phyloP scores from a whole-genome alignment of 1,139 yeast species.

The Pichiaceae sp. region DNA sequence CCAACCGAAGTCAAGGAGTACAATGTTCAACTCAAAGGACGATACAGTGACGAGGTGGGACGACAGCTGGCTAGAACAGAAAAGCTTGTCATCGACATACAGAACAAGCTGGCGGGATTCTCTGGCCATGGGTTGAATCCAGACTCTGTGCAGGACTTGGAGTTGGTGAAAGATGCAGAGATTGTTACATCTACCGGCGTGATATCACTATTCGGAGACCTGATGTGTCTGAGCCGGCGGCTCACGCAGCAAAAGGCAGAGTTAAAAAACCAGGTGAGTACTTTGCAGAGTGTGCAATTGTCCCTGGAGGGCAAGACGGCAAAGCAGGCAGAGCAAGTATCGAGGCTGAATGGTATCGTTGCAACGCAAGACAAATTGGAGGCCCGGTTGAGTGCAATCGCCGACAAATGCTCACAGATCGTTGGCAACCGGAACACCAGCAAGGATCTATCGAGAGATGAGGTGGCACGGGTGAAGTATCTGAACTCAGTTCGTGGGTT shows the following conservation, averaged over 20 bases:
- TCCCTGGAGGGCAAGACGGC: constrained; percentile 5
- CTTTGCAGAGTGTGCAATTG: constrained; percentile 8
- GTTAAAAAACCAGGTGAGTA: constrained; percentile 17
- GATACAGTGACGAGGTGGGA: constrained; percentile 3
- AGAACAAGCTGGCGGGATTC: constrained; percentile 6
- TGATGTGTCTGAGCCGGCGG: constrained; percentile 12
- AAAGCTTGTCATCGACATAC: constrained; percentile 7
- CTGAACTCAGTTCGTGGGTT: constrained; percentile 13
- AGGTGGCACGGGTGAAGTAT: constrained; percentile 15
- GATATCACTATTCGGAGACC: constrained; percentile 11
- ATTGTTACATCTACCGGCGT: constrained; percentile 11
- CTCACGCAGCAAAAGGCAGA: constrained; percentile 15
- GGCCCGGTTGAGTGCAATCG: constrained; percentile 8
- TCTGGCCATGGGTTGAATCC: constrained; percentile 8
- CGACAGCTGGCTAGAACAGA: constrained; percentile 7
- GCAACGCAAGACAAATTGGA: constrained; percentile 13
- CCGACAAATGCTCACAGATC: too few species aligned
- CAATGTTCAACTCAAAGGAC: constrained; percentile 4
- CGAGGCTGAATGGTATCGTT: constrained; percentile 6
- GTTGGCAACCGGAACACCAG: constrained; percentile 6
- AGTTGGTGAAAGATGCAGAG: constrained; percentile 9
- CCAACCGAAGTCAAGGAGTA: background rate
- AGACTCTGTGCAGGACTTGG: constrained; percentile 9
- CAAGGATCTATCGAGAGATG: constrained; percentile 17
- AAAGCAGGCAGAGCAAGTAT: constrained; percentile 5